Base-by-base conservation (phyloP, 163 green algal species). In the Smithsoniella earleae region DNA sequence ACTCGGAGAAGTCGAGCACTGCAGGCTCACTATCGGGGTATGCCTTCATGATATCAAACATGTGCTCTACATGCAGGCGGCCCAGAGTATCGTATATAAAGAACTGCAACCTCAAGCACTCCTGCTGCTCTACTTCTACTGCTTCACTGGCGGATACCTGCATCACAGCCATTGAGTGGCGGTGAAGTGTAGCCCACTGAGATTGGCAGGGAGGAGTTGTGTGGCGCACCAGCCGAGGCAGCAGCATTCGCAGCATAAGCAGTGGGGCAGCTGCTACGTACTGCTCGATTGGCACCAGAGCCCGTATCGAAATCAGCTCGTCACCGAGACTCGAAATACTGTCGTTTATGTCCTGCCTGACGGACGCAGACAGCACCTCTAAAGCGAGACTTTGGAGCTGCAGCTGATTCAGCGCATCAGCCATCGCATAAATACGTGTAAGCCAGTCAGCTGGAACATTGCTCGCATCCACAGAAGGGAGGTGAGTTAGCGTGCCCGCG, bases 41-140 rank as follows among this genome's bases (percentile, higher is more conserved):
- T 18, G 91, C 88, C 30, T 92, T 84, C 34, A 90, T 82, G 40
- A 96, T 89, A 77, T 96, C 90, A 82, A 97, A 97, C 78, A 97
- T 85, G 22, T 43, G 36, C 1, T 40, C 38, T 25, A 88, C 89
- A 10, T 86, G 83, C 63, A 90, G 46, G 27, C 46, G 52, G 1
- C 88, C 86, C 28, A 96, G 80, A 13, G 74, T 79, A 72, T 95
- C 85, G n/a, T 89, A 89, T 33, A 91, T 78, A 38, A 88, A 82
- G 75, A 89, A 89, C 22, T 77, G 74, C 43, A 96, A 81, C 6
- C 85, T 77, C 34, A 82, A 74, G 54, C 77, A 64, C 87, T 88
- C 94, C 77, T 86, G 77, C 33, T 82, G 49, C 58, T 69, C 58
- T 43, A 31, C 58, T 33, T 69, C 58, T 36, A 45, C 30, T 5